phyloP scores from a whole-genome alignment of 768 basidiomycete species.

The Calocybe gangraenosa region DNA sequence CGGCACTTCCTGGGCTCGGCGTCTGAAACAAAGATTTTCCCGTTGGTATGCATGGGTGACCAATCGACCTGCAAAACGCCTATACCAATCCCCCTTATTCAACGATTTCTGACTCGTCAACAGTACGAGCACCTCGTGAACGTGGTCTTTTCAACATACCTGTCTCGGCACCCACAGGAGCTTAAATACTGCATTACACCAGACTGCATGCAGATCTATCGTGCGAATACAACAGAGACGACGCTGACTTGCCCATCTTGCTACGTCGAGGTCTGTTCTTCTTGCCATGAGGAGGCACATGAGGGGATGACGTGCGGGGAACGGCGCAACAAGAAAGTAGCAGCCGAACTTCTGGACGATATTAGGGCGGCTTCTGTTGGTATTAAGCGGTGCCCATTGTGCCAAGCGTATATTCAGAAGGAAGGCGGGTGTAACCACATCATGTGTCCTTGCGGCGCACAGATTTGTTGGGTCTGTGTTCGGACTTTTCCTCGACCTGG shows the following conservation, averaged over 20 bases:
- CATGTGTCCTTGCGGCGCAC: conserved; percentile 31
- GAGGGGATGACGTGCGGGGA: conserved; percentile 49
- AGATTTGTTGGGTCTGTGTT: conserved; percentile 36
- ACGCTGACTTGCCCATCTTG: conserved; percentile 50
- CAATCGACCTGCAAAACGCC: conserved; percentile 47
- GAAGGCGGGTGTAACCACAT: conserved; percentile 37
- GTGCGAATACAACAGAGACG: conserved; percentile 22
- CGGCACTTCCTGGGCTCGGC: conserved; percentile 43
- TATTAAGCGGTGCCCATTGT: conserved; percentile 32
- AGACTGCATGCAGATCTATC: conserved; percentile 67
- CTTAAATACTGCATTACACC: conserved; percentile 70
- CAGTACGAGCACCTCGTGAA: conserved; percentile 52
- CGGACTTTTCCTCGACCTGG: background rate
- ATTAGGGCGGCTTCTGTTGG: conserved; percentile 30
- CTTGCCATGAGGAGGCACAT: conserved; percentile 47
- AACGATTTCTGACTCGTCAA: conserved; percentile 41
- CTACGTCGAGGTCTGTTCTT: conserved; percentile 41
- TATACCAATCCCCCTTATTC: conserved; percentile 51
- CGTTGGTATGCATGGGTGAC: conserved; percentile 60
- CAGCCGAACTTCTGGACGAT: conserved; percentile 34
- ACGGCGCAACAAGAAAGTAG: conserved; percentile 27
- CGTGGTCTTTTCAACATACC: conserved; percentile 49
- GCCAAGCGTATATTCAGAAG: conserved; percentile 30
- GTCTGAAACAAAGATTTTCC: conserved; percentile 43
- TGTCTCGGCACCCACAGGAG: conserved; percentile 50